Percentiles rank a stretch among this genome's conserved stretches.
Evolutionary conservation across 2,329 filamentous ascomycete species (phyloP).

Genomic region (Penicillium sp.): DNA sequence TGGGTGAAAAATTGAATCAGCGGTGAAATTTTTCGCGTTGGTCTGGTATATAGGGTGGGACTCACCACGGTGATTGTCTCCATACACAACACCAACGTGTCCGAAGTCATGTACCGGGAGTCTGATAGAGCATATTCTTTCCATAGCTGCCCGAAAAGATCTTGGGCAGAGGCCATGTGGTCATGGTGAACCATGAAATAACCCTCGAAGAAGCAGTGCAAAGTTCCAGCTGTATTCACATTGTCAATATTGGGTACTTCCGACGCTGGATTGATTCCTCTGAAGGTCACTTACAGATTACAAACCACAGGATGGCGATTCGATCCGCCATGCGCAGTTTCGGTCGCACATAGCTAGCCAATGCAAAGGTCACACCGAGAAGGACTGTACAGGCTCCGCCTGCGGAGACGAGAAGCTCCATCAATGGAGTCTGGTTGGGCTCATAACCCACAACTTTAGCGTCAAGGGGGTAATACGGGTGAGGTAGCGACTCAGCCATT

Average conservation of each 20-base stretch:
- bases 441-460: constrained; percentile 61
- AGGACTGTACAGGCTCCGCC: constrained; percentile 54
- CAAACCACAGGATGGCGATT: constrained; percentile 68
- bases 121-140: constrained; percentile 88
- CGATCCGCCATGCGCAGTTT: constrained; percentile 54
- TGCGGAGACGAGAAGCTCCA: constrained; percentile 59
- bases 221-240: constrained; percentile 39
- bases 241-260: background rate
- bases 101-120: constrained; percentile 77
- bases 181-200: constrained; percentile 73
- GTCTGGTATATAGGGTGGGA: constrained; percentile 12
- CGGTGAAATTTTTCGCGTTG: background rate
- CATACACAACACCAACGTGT: constrained; percentile 81
- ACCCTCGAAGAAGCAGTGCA: constrained; percentile 81
- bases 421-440: constrained; percentile 61
- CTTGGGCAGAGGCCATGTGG: constrained; percentile 62
- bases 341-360: constrained; percentile 54
- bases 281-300: constrained; percentile 60
- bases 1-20: constrained; percentile 30
- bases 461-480: constrained; percentile 70
- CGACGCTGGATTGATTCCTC: background rate
- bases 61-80: constrained; percentile 75
- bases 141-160: constrained; percentile 80
- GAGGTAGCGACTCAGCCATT: constrained; percentile 29
- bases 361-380: constrained; percentile 54